phyloP scores from a whole-genome alignment of 148 eudicot genomes.

The Mesembryanthemum crystallinum region DNA sequence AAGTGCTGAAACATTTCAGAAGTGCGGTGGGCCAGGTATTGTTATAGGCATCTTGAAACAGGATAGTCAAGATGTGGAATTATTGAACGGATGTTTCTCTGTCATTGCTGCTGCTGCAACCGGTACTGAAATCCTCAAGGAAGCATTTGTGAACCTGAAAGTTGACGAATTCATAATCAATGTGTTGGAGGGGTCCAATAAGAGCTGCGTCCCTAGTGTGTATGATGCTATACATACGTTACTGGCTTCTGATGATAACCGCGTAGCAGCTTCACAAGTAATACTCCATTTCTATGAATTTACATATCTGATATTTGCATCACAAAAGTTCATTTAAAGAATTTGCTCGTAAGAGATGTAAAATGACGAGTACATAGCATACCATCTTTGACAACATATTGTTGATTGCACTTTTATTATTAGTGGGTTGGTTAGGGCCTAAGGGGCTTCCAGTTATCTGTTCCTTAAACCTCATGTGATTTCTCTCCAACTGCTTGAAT shows the following conservation, averaged over 20 bases:
- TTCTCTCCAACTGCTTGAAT: not conserved
- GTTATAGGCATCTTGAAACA: slow-evolving; percentile 47
- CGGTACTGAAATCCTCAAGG: slow-evolving; percentile 86
- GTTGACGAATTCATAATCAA: slow-evolving; percentile 62
- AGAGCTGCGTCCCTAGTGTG: slow-evolving; percentile 44
- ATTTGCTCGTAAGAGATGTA: not conserved
- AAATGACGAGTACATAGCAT: not conserved
- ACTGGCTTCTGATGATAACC: slow-evolving; percentile 83
- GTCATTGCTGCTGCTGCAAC: slow-evolving; percentile 83
- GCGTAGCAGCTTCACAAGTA: slow-evolving; percentile 93
- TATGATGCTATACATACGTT: slow-evolving; percentile 75
- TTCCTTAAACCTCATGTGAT: not conserved
- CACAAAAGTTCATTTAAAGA: not conserved
- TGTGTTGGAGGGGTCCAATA: slow-evolving; percentile 38
- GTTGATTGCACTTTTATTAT: not conserved
- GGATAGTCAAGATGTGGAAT: slow-evolving; percentile 33
- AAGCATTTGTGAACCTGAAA: slow-evolving; percentile 73
- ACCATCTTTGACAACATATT: not conserved
- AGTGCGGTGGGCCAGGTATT: slow-evolving; percentile 63
- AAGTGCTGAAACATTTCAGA: slow-evolving; percentile 63
- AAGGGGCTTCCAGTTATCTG: no score
- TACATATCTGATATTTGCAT: not conserved
- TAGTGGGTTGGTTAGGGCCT: no score
- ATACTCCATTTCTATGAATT: not conserved
- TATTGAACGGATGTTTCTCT: slow-evolving; percentile 63